Evolutionary conservation across 768 basidiomycete genomes (phyloP).

Genomic region (Tulasnella sp.): DNA sequence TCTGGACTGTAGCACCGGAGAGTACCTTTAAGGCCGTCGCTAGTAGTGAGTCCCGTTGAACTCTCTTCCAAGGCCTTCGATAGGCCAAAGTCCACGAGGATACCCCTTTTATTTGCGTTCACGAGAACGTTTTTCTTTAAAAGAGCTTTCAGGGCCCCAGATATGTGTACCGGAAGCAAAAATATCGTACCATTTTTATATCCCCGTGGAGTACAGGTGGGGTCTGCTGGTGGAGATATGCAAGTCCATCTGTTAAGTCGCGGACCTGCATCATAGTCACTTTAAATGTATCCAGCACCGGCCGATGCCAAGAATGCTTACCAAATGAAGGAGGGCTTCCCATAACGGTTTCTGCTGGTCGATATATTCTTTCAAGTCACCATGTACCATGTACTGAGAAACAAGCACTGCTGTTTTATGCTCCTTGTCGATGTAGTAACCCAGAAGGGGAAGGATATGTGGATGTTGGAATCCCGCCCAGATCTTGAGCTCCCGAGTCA

Average conservation of each 20-base stretch:
- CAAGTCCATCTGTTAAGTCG: not conserved
- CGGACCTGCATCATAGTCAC: not conserved
- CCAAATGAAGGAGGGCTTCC: not conserved
- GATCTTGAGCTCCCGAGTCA: not conserved
- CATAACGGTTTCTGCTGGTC: not conserved
- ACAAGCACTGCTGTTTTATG: not conserved
- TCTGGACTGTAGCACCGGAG: conserved; percentile 3
- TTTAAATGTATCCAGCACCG: too few relatives aligned
- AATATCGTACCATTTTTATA: not conserved
- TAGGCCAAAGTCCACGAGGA: conserved; percentile 2
- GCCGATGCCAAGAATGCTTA: not conserved
- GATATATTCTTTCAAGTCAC: not conserved
- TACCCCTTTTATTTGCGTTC: not conserved
- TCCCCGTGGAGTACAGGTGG: conserved; percentile 5
- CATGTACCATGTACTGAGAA: not conserved
- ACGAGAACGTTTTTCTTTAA: not conserved
- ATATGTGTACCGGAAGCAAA: not conserved
- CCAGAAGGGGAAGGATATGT: not conserved
- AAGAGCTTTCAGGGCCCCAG: too few relatives aligned
- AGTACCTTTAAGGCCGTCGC: not conserved
- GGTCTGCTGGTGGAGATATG: not conserved
- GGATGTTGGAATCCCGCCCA: conserved; percentile 11
- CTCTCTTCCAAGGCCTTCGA: not conserved
- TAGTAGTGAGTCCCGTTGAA: conserved; percentile 4
- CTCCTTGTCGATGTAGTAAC: not conserved